Percentiles rank a stretch among this genome's conserved stretches.
Conservation (phyloP, 148 eudicot species). For the Spergularia bocconei region DNA sequence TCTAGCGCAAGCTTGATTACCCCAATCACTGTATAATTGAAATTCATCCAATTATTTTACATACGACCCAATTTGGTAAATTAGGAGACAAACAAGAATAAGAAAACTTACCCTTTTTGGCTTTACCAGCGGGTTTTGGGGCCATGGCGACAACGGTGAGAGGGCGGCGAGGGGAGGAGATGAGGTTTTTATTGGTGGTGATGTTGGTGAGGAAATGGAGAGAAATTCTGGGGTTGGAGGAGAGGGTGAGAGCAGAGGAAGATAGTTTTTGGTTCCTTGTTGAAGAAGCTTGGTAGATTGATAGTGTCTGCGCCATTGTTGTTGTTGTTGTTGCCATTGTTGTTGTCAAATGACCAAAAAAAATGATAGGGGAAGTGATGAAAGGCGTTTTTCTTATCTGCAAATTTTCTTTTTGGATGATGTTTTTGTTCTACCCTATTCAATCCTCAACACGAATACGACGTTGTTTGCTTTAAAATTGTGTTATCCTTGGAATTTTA, state of each 20-base stretch:
- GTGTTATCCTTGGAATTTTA: no score
- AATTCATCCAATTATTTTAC: background rate
- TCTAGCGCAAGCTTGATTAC: slow-evolving; percentile 87
- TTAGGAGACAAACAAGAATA: background rate
- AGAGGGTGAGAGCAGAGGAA: slow-evolving; percentile 23
- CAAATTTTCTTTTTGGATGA: no score
- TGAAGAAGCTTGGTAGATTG: slow-evolving; percentile 13
- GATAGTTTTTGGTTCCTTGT: slow-evolving; percentile 5
- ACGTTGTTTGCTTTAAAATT: no score
- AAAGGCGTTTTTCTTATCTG: no score
- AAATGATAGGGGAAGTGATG: background rate
- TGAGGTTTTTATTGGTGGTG: slow-evolving; percentile 10
- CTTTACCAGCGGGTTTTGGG: slow-evolving; percentile 69
- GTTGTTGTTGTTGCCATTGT: background rate
- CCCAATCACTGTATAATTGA: slow-evolving; percentile 56
- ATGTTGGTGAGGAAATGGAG: slow-evolving; percentile 30
- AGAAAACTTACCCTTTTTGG: slow-evolving; percentile 55
- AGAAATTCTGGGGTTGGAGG: slow-evolving; percentile 37
- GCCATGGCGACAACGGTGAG: slow-evolving; percentile 69
- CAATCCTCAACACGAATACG: no score
- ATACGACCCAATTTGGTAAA: background rate
- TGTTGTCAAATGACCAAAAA: background rate
- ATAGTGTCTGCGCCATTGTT: slow-evolving; percentile 30
- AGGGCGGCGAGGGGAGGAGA: slow-evolving; percentile 30
- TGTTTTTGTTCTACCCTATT: no score